Evolutionary conservation across 805 yeast species (phyloP), one percentile per base, ranked within the genome.

Genomic region (Saccharomycopsis synnaedendra): DNA sequence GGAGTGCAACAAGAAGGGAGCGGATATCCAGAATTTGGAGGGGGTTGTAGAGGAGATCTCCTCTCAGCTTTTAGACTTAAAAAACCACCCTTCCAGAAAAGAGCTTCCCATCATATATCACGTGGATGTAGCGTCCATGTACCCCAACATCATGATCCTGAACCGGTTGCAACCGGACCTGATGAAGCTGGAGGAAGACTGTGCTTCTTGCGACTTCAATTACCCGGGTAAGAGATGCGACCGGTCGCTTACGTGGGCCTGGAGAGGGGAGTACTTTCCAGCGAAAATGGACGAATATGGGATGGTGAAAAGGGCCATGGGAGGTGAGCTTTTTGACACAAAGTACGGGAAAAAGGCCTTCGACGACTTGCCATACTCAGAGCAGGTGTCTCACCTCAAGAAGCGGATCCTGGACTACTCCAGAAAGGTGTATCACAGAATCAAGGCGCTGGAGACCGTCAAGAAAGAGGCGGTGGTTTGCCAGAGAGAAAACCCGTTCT

Each of bases 91-190:
- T 1, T 70, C 70, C 36, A 70, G 97, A 55, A 61, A 63, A 8
- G 97, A 93, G 57, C 68, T 69, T 7, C 99, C 99, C 0, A 68
- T 85, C 42, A 93, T 93, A 54, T 93, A 94, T 58, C 99, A 93
- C 60, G 96, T 94, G 36, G 99, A 93, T 69, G 99, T 93, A 44
- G 97, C 99, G 0, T 93, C 98, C 1, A 93, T 93, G 99, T 93
- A 93, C 60, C 99, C 99, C 4, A 93, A 93, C 60, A 93, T 93
- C 61, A 93, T 93, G 97, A 87, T 96, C 5, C 85, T 97, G 0
- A 93, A 93, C 65, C 78, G 99, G 60, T 70, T 93, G 46, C 99
- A 93, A 62, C 99, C 99, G 0, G 99, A 93, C 64, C 89, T 97
- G 3, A 90, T 93, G 87, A 89, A 93, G 55, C 69, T 82, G 0